These are phyloP conservation scores for Alternaria novae-zelandiae DNA, from an alignment of 2,329 filamentous ascomycete genomes.

Conservation along the genomic window DNA sequence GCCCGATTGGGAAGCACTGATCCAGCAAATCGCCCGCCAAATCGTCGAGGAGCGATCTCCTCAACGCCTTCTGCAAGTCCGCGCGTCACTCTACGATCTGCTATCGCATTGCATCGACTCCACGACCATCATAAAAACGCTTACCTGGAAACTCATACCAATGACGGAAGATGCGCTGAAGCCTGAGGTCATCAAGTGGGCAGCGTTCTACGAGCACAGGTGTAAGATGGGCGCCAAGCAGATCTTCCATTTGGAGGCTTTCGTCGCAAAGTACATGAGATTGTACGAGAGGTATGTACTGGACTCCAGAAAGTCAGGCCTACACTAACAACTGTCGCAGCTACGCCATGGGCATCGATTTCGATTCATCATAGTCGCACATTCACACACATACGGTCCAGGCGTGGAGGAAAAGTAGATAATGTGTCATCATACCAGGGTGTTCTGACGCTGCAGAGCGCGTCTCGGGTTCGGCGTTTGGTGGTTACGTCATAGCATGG, in stretches of 20 bases:
- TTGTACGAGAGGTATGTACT: constrained; percentile 81
- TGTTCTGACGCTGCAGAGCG: constrained; percentile 8
- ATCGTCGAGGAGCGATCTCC: constrained; percentile 95
- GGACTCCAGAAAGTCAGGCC: background rate
- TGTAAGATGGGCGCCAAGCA: constrained; percentile 91
- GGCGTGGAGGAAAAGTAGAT: background rate
- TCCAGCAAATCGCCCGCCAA: constrained; percentile 86
- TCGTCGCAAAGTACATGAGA: constrained; percentile 98
- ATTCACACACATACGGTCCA: background rate
- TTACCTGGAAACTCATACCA: constrained; percentile 90
- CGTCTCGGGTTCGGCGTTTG: constrained; percentile 9
- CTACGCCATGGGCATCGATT: constrained; percentile 73
- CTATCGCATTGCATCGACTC: constrained; percentile 96
- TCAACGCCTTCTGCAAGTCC: constrained; percentile 82
- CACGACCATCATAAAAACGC: constrained; percentile 89
- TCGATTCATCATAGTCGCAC: constrained; percentile 41
- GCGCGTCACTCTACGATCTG: constrained; percentile 94
- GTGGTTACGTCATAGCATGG: constrained; percentile 15
- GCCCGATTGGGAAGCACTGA: constrained; percentile 95
- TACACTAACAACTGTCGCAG: constrained; percentile 34
- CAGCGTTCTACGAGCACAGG: constrained; percentile 95
- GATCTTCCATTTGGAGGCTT: constrained; percentile 97
- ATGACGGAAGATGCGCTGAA: constrained; percentile 90
- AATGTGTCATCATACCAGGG: constrained; percentile 1
- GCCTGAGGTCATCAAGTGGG: constrained; percentile 92